Percentiles rank a stretch among this genome's conserved stretches.
These are phyloP conservation scores for Tolypocladium tropicale DNA, from an alignment of 2,329 filamentous ascomycete genomes.

Conservation along the genomic window DNA sequence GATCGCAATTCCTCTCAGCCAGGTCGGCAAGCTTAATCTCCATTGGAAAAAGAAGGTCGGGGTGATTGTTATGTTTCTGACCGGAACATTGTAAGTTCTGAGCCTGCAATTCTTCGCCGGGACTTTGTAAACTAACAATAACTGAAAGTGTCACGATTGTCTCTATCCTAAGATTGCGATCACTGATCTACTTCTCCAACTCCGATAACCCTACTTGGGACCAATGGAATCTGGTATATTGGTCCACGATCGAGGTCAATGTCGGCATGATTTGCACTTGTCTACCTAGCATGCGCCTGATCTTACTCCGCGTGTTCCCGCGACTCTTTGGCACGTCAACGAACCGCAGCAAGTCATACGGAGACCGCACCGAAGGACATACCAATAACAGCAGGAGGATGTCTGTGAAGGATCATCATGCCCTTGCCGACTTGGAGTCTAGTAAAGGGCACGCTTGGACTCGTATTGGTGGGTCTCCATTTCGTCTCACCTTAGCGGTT, in stretches of 20 bases:
- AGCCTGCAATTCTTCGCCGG: neutral
- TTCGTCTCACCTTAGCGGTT: no score
- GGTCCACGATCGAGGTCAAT: neutral
- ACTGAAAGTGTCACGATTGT: neutral
- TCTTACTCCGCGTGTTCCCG: neutral
- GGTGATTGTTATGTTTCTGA: slow-evolving; percentile 31
- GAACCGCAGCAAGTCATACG: neutral
- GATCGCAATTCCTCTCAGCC: slow-evolving; percentile 32
- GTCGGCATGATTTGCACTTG: neutral
- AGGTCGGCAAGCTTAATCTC: slow-evolving; percentile 25
- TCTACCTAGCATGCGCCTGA: neutral
- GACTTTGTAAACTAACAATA: neutral
- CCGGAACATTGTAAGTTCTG: slow-evolving; percentile 23
- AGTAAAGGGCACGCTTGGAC: neutral
- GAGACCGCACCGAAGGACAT: neutral
- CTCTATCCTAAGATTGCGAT: neutral
- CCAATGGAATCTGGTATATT: neutral
- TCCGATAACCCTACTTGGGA: neutral
- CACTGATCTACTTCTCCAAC: neutral
- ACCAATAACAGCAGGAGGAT: neutral
- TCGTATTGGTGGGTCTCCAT: neutral
- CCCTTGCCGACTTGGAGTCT: neutral
- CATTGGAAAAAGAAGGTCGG: slow-evolving; percentile 32
- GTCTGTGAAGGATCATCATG: neutral
- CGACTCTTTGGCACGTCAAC: neutral